A percentile compares a stretch with the other conserved stretches of the same genome.
These are phyloP conservation scores for Tetradesmus obliquus DNA, from an alignment of 139 green algal genomes.

Conservation along the genomic window DNA sequence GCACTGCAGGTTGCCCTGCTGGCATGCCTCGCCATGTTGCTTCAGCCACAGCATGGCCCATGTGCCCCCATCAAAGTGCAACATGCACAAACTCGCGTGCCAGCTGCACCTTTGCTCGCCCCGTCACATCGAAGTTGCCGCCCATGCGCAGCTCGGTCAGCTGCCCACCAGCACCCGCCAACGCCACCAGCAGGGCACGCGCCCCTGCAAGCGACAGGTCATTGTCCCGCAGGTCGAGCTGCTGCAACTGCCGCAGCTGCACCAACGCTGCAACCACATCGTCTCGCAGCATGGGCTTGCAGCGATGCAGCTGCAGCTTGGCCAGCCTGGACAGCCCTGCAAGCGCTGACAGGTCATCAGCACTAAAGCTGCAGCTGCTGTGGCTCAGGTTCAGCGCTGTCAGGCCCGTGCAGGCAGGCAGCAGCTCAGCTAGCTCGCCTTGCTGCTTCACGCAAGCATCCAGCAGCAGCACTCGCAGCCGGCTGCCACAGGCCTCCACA, in stretches of 20 bases:
- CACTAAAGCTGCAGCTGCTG: neutral
- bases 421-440: neutral
- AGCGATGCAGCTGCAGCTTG: neutral
- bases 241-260: neutral
- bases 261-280: neutral
- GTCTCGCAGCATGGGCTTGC: neutral
- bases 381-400: neutral
- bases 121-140: no score
- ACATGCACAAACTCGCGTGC: no score
- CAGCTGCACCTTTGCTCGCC: no score
- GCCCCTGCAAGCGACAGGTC: no score
- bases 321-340: neutral
- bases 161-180: no score
- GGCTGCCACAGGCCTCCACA: neutral
- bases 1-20: no score
- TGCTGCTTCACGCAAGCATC: neutral
- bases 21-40: no score
- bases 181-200: no score
- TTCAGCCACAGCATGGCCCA: no score
- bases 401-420: neutral
- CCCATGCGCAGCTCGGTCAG: no score
- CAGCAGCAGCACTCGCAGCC: neutral
- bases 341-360: neutral
- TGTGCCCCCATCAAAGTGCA: no score
- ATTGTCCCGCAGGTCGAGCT: no score